Percentiles rank a stretch among this genome's conserved stretches.
These are phyloP conservation scores for Lactifluus echinatus DNA, from an alignment of 768 basidiomycete species.

Conservation along the genomic window DNA sequence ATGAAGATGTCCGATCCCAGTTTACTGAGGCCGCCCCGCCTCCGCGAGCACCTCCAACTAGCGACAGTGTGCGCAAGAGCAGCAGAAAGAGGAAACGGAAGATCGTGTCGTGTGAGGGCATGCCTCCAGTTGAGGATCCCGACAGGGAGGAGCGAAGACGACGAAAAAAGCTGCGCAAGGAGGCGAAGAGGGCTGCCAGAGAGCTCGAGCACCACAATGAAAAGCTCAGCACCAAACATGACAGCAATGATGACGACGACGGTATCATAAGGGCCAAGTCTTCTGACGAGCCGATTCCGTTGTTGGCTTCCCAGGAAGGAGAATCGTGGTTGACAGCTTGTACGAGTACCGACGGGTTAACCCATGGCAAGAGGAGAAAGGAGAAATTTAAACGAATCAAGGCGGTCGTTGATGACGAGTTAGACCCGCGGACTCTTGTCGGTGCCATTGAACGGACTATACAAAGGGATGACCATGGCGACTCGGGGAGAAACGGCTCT, in stretches of 20 bases:
- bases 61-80: not conserved
- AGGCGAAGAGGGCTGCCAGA: conserved; percentile 19
- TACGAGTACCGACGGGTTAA: not conserved
- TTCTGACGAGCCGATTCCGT: not conserved
- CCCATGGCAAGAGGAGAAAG: conserved; percentile 3
- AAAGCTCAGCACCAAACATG: not conserved
- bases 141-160: conserved; percentile 12
- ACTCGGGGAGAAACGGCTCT: not conserved
- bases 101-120: not conserved
- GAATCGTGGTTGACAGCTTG: not conserved
- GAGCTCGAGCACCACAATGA: conserved; percentile 10
- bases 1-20: conserved; percentile 23
- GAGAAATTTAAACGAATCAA: conserved; percentile 16
- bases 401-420: not conserved
- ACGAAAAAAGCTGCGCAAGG: conserved; percentile 9
- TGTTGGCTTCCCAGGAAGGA: not conserved
- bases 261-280: not conserved
- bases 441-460: not conserved
- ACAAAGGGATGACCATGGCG: not conserved
- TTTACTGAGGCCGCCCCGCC: not conserved
- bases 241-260: not conserved
- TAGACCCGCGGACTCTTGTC: not conserved
- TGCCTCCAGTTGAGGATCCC: not conserved
- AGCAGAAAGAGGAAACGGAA: conserved; percentile 7
- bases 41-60: not conserved